Evolutionary conservation across 495 filamentous ascomycete species (phyloP), one percentile per base, ranked within the genome.

Genomic region (Letharia lupina): DNA sequence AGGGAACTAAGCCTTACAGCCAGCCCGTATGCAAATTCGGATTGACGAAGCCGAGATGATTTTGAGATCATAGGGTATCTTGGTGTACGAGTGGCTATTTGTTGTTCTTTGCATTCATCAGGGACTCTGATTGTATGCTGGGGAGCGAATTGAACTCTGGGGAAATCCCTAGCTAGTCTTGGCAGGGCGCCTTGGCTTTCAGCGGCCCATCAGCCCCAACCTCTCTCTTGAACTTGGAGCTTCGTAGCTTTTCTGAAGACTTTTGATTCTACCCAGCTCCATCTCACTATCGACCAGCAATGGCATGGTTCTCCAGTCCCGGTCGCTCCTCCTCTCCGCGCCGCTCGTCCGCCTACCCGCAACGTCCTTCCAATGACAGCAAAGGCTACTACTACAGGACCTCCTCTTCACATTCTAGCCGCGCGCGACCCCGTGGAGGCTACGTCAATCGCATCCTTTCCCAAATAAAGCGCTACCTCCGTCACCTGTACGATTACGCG

Each of bases 401-500:
- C 44, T 87, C 87, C 28, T 90, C 81, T 3, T 76, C 84, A 76
- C 88, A 89, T 41, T 77, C 78, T 18, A 78, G 86, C 78, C 84
- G 77, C 76, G 90, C 75, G 74, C 86, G 77, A 6, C 88, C 92
- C 18, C 89, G 92, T 57, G 81, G 83, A 31, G 89, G 88, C 68
- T 94, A 91, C 77, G 75, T 94, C 64, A 74, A 83, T 66, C 86
- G 86, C 65, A 79, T 91, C 47, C 74, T 90, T 71, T 81, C 83
- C 69, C 83, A 87, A 64, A 83, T 96, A 68, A 87, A 84, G 70
- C 86, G 86, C 37, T 78, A 93, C 40, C 73, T 95, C 40, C 87
- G 88, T 63, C 85, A 92, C 68, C 83, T 96, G 16, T 81, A 83
- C 69, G 81, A 84, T 73, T 95, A 91, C 75, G 87, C 88, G 64